Evolutionary conservation across 768 basidiomycete genomes (phyloP).

Genomic region (Mycena vulgaris): DNA sequence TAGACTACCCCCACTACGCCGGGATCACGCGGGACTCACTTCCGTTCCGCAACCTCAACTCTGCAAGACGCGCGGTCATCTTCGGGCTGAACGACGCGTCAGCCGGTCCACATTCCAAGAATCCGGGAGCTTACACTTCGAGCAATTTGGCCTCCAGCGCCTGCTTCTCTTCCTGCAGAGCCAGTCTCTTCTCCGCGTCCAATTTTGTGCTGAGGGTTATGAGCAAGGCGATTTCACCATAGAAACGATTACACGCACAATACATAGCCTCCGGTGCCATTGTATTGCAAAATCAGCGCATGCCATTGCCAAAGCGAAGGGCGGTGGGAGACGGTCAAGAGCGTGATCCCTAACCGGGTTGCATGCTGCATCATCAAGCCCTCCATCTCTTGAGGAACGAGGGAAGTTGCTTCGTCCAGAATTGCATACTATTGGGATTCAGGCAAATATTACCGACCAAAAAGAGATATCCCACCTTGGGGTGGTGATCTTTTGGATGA

Average conservation of each 20-base stretch:
- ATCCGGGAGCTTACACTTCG: conserved; percentile 77
- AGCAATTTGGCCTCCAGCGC: conserved; percentile 86
- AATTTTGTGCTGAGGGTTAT: conserved; percentile 78
- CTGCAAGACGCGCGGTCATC: conserved; percentile 81
- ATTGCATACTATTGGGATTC: conserved; percentile 83
- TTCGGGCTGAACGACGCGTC: conserved; percentile 72
- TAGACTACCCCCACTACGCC: too few species aligned
- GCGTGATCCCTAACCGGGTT: conserved; percentile 87
- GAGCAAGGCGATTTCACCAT: conserved; percentile 4
- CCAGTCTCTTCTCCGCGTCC: conserved; percentile 91
- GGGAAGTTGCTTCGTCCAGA: conserved; percentile 95
- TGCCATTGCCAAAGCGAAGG: conserved; percentile 96
- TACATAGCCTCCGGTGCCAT: conserved; percentile 95
- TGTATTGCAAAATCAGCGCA: conserved; percentile 89
- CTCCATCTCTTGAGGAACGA: conserved; percentile 94
- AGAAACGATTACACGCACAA: conserved; percentile 72
- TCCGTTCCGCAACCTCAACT: conserved; percentile 62
- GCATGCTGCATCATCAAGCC: conserved; percentile 96
- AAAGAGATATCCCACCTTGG: conserved; percentile 69
- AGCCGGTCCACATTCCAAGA: conserved; percentile 1
- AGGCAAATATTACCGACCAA: conserved; percentile 13
- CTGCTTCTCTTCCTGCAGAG: conserved; percentile 96
- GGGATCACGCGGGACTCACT: too few species aligned
- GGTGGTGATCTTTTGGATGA: too few species aligned
- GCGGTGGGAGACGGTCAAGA: conserved; percentile 95